Conservation (phyloP, 163 green algal genomes). For the Scenedesmus sp. region DNA sequence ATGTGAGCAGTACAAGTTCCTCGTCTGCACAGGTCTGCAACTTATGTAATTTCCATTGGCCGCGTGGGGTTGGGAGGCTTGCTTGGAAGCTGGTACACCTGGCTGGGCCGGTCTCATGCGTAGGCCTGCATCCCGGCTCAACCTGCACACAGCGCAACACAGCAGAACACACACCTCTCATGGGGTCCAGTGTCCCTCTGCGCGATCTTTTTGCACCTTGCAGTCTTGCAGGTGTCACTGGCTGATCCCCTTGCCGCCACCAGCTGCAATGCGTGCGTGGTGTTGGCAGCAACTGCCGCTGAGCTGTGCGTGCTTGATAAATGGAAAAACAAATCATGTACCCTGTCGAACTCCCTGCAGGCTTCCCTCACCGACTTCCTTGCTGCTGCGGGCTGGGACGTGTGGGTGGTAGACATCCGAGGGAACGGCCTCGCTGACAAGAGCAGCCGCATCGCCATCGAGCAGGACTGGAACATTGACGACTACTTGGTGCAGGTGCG, state of each 20-base stretch:
- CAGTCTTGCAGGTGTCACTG: neutral
- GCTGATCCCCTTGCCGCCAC: neutral
- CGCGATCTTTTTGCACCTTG: neutral
- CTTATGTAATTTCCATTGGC: no score
- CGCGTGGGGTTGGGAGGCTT: no score
- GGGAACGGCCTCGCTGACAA: conserved; percentile 52
- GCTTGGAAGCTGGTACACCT: no score
- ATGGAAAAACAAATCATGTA: no score
- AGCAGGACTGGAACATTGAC: conserved; percentile 33
- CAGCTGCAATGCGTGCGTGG: neutral
- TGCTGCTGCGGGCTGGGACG: conserved; percentile 58
- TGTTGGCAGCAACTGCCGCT: no score
- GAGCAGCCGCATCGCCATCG: conserved; percentile 11
- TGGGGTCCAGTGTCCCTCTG: neutral
- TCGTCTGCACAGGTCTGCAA: no score
- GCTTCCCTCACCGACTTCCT: conserved; percentile 58
- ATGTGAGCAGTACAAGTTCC: no score
- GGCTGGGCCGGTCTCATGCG: no score
- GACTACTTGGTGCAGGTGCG: conserved; percentile 32
- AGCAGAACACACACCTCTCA: neutral
- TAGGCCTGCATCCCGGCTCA: no score
- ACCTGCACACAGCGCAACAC: neutral
- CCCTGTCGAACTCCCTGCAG: neutral
- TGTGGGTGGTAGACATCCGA: conserved; percentile 63
- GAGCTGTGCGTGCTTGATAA: no score